phyloP scores from a whole-genome alignment of 2,329 filamentous ascomycete genomes.

The Alternaria consortialis region DNA sequence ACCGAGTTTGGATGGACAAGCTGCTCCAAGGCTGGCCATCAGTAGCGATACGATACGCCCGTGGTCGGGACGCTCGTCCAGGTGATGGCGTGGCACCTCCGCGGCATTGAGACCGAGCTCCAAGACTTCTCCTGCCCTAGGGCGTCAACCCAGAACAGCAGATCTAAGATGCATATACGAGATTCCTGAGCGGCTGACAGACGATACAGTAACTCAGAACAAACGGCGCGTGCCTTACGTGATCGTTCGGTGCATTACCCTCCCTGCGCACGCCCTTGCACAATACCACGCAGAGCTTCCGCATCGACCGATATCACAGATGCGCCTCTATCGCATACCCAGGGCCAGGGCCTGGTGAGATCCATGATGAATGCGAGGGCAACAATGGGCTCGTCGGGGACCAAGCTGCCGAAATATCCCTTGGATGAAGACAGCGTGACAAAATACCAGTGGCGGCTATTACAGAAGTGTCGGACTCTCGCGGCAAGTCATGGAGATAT shows the following conservation, averaged over 20 bases:
- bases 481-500: background rate
- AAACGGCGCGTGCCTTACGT: background rate
- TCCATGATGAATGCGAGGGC: background rate
- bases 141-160: background rate
- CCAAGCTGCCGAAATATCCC: background rate
- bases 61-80: too few species aligned
- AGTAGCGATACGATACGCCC: background rate
- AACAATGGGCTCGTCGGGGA: background rate
- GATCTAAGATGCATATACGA: rapidly evolving
- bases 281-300: background rate
- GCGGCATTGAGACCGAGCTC: background rate
- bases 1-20: background rate
- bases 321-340: background rate
- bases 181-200: background rate
- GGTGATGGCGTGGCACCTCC: background rate
- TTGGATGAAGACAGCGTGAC: background rate
- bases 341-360: background rate
- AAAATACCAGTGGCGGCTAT: background rate
- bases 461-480: background rate
- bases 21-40: too few species aligned
- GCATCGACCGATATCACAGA: background rate
- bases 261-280: background rate
- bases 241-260: background rate
- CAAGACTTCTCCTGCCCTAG: background rate
- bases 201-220: background rate